Evolutionary conservation across 768 basidiomycete species (phyloP).

Genomic region (Suillus subluteus): DNA sequence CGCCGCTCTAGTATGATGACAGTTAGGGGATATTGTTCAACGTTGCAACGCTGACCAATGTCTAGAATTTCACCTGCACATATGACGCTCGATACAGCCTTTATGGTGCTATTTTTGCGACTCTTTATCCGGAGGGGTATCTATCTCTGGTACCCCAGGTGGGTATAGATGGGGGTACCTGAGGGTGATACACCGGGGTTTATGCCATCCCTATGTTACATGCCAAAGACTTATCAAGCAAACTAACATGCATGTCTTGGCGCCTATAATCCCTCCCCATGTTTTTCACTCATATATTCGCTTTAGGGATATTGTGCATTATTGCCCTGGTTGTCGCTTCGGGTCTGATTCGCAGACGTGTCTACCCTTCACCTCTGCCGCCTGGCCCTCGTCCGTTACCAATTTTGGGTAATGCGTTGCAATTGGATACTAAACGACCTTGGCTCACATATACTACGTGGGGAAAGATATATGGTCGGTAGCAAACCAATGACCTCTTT

Average conservation of each 20-base stretch:
- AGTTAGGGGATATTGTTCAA: too few species aligned
- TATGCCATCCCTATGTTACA: too few species aligned
- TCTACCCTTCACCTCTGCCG: constrained; percentile 29
- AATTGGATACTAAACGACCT: constrained; percentile 45
- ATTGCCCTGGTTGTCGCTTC: background rate
- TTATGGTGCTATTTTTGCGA: too few species aligned
- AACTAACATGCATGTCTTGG: constrained; percentile 10
- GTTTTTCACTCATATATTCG: background rate
- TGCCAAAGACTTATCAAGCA: background rate
- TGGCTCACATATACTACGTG: constrained; percentile 47
- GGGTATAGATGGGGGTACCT: too few species aligned
- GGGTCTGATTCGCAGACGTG: background rate
- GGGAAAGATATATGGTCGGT: constrained; percentile 48
- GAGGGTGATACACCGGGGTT: too few species aligned
- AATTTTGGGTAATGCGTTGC: constrained; percentile 52
- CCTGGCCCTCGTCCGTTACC: constrained; percentile 53
- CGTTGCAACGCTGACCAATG: too few species aligned
- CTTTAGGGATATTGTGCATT: background rate
- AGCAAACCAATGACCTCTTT: background rate
- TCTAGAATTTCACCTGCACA: too few species aligned
- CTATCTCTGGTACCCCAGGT: too few species aligned
- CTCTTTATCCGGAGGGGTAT: too few species aligned
- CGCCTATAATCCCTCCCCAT: background rate
- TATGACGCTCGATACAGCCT: too few species aligned
- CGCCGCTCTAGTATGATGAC: too few species aligned